Conservation (phyloP, 2,329 filamentous ascomycete species). For the Immersiporthe knoxdaviesiana region DNA sequence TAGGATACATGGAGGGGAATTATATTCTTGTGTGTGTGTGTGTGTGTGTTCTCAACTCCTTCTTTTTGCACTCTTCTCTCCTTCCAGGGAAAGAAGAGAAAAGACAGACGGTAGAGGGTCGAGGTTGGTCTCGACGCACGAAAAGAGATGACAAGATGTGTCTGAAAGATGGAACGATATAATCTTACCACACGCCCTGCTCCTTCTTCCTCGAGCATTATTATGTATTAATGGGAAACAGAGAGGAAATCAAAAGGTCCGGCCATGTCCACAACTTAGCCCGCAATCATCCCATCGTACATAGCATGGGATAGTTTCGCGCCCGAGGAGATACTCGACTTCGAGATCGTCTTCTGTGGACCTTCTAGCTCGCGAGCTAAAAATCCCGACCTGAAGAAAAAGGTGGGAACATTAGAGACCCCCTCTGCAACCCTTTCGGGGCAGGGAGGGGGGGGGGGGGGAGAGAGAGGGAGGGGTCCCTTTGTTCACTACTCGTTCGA, state of each 20-base stretch:
- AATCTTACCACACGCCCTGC: background rate
- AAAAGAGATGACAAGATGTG: background rate
- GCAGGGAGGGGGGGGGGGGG: too few species aligned
- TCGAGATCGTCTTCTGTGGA: constrained; percentile 22
- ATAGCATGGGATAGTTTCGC: background rate
- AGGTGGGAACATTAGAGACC: constrained; percentile 7
- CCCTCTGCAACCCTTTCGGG: background rate
- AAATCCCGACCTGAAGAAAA: background rate
- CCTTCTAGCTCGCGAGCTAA: constrained; percentile 23
- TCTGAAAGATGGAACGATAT: background rate
- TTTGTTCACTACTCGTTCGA: background rate
- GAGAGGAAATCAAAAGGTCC: background rate
- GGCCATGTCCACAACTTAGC: background rate
- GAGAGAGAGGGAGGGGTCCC: background rate
- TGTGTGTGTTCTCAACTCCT: too few species aligned
- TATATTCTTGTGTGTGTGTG: background rate
- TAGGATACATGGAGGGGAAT: background rate
- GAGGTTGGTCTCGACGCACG: background rate
- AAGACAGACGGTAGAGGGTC: background rate
- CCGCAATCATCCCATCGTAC: too few species aligned
- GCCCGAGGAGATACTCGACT: constrained; percentile 5
- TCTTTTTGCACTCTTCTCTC: background rate
- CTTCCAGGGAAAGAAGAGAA: too few species aligned
- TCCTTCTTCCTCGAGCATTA: background rate
- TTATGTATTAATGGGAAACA: background rate